Base-by-base conservation (phyloP, 106 monocot species). In the Xerophyta viscosa region DNA sequence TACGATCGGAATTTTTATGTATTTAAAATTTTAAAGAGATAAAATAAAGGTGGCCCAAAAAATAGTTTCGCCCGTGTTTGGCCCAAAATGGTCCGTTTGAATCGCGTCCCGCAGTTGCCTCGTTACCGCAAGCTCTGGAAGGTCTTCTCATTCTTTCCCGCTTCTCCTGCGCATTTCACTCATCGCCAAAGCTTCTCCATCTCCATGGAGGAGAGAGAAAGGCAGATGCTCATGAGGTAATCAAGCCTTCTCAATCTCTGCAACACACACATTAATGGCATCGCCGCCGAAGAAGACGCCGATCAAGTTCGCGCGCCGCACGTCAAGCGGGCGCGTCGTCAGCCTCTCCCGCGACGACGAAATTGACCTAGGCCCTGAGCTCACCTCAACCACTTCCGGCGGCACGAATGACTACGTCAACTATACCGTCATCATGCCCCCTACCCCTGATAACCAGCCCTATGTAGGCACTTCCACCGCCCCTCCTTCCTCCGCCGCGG, bases 361-460 rank as follows among this genome's bases (percentile, higher is more conserved):
- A 24, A 57, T 73, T 49, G 86, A 82, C 43, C 46, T 68, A 13
- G 72, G 77, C 22, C 54, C 60, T 25, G 92, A 83, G 36, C 42
- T 77, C 54, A 60, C 65, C 23, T 49, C 90, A 20, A 37, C 51
- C 25, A 62, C 66, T 58, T 79, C 79, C 17, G 79, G 77, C 27
- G 81, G 72, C 28, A 33, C 64, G 48, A 67, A 69, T 25, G 87
- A 83, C 63, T 80, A 71, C 69, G 31, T 53, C 17, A 79, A 75
- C 69, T 93, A 93, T 71, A 93, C 93, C 31, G 88, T 93, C 56
- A 61, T 77, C 60, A 80, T 93, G 80, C 93, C 93, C 8, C 84
- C 93, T 20, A 93, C 93, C 39, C 93, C 93, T 9, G 93, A 93
- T 56, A 93, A 93, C 66, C 83, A 83, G 58, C 88, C 93, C 3